Evolutionary conservation across 208 protist genomes (phyloP), one percentile per base, ranked within the genome.

Genomic region (Wallacemonas sp.): DNA sequence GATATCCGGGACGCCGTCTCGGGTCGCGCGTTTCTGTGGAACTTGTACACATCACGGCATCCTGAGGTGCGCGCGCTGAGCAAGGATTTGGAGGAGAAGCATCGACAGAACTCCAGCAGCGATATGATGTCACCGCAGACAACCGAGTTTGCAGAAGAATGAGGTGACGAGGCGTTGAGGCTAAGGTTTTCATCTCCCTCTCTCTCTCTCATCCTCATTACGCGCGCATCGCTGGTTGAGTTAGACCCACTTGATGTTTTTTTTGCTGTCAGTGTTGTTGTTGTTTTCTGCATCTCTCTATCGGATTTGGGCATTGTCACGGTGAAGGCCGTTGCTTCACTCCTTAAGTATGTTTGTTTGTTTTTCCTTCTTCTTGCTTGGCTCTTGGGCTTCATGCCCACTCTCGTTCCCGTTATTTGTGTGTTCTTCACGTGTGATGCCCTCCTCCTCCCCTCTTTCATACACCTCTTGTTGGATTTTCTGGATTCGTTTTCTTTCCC

Each of bases 1-100:
- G 76, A 88, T 29, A 81, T 93, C 32, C 65, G 69, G 0, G 81
- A 91, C 30, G 79, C 67, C n/a, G 77, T 79, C 24, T 83, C 61
- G 27, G 89, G 86, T 24, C 80, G 89, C 1, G 78, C 69, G 26
- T 91, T 95, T 49, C 43, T 95, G 47, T 95, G 89, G 86, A 72
- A 80, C 12, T 78, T 95, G 1, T 95, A 91, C 58, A 58, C 85
- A 2, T 33, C 87, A 65, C 82, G 79, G 17, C 89, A 95, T 60
- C 89, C 89, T 2, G 85, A 95, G 70, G 85, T 95, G 44, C 60
- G 65, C 17, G 79, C 90, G 70, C 74, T 94, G 69, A 83, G 73
- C 70, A 76, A 65, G 5, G 67, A 74, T 26, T 74, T 85, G n/a
- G 73, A 73, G 34, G 68, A 65, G 16, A 87, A 80, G 55, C 75